Base-by-base conservation (phyloP, 257 asterid species). In the Scutellaria galericulata region DNA sequence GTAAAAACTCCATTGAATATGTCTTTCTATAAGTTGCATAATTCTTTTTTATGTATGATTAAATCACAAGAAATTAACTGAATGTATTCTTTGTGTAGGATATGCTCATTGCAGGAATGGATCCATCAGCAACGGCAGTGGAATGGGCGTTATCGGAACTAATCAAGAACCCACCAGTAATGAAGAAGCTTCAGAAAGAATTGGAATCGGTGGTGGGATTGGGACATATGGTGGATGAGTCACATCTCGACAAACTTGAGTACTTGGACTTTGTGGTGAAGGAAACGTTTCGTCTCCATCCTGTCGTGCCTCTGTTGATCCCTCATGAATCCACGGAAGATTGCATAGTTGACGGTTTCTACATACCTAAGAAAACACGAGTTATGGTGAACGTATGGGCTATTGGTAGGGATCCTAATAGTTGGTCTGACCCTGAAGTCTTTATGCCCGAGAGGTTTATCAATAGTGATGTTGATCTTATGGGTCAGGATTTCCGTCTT, bases 71-170 rank as follows among this genome's bases (percentile, higher is more conserved):
- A 27, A 4, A 20, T n/a, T 5, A 5, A n/a, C 6, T 39, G 27
- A 42, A 42, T 31, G 47, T 48, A 4, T 58, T 42, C 6, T 24
- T 35, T 13, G n/a, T 69, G 12, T 57, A 83, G 86, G 88, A 78
- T 47, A 13, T 84, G 80, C 15, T 84, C 0, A 1, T 82, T 9
- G 83, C 77, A 13, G 86, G 81, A 68, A 79, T 66, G 66, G 86
- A 84, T 52, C 82, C 89, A 1, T 14, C 83, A 4, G 7, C 83
- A 6, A 15, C 85, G 4, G 27, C 71, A 7, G 48, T 80, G 5
- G 87, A 78, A 35, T 85, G 89, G 87, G 53, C 76, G 2, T 7
- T 84, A 3, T 74, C 86, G 0, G 89, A 84, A 68, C 79, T 85
- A 22, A 51, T 79, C 0, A 67, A 56, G 56, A 74, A 82, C 20